Conservation (phyloP, 805 yeast genomes). For the Zygosaccharomyces bisporus region DNA sequence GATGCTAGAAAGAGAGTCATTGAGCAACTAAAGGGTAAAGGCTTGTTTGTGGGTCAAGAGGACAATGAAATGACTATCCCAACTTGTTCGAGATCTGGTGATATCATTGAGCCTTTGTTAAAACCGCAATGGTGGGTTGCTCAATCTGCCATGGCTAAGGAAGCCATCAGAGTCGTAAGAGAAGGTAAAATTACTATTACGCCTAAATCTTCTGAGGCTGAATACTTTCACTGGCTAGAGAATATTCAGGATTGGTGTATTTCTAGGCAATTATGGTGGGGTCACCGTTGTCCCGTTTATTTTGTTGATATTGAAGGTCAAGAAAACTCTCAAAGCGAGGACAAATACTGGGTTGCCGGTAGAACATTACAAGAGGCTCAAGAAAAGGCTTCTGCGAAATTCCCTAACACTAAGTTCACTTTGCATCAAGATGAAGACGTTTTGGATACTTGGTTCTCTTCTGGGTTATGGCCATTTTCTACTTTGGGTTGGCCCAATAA, state of each 20-base stretch:
- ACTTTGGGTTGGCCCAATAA: conserved; percentile 94
- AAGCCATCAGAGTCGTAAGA: conserved; percentile 80
- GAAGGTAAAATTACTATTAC: conserved; percentile 74
- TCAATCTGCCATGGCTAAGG: conserved; percentile 82
- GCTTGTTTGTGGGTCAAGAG: conserved; percentile 74
- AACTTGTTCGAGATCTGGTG: conserved; percentile 93
- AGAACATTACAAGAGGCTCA: conserved; percentile 78
- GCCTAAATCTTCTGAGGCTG: conserved; percentile 88
- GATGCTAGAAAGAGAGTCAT: conserved; percentile 88
- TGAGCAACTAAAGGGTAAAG: conserved; percentile 69
- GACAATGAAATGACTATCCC: conserved; percentile 97
- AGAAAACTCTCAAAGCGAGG: conserved; percentile 57
- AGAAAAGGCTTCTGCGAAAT: conserved; percentile 70
- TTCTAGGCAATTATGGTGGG: conserved; percentile 93
- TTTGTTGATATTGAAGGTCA: conserved; percentile 75
- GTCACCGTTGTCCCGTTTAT: conserved; percentile 97
- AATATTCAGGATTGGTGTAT: conserved; percentile 99
- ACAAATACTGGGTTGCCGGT: conserved; percentile 88
- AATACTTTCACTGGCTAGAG: conserved; percentile 92
- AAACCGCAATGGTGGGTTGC: conserved; percentile 99
- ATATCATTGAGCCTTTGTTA: conserved; percentile 90
- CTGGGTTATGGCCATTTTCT: conserved; percentile 97
- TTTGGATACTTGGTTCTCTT: conserved; percentile 97
- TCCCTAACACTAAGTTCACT: conserved; percentile 64
- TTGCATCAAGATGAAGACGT: conserved; percentile 97